Percentiles rank a stretch among this genome's conserved stretches.
Evolutionary conservation across 805 yeast genomes (phyloP).

Genomic region (Dipodascopsis uninucleata): DNA sequence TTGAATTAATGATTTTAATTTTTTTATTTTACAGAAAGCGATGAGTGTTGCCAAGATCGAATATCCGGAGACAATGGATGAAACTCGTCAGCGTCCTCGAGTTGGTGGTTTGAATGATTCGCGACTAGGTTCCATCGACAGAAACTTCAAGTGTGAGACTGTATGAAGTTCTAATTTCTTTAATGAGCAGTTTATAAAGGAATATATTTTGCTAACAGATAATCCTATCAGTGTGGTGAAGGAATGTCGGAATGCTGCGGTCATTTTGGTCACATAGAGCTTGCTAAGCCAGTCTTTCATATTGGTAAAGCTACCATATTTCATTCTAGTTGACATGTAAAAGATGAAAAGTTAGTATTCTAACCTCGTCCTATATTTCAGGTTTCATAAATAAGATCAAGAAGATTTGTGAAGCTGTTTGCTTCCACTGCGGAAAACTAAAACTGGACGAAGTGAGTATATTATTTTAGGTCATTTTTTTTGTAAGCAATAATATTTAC

Average conservation of each 20-base stretch:
- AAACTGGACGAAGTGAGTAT: conserved; percentile 71
- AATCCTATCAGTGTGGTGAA: conserved; percentile 72
- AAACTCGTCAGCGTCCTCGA: conserved; percentile 88
- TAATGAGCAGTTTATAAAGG: conserved; percentile 2
- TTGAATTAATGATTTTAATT: no score
- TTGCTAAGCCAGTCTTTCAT: conserved; percentile 98
- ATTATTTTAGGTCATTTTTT: no score
- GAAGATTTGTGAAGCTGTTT: conserved; percentile 91
- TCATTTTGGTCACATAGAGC: conserved; percentile 97
- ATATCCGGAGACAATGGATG: conserved; percentile 99
- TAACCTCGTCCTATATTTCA: no score
- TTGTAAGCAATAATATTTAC: conserved; percentile 4
- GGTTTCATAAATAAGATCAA: conserved; percentile 83
- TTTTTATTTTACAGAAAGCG: conserved; percentile 57
- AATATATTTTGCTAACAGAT: conserved; percentile 7
- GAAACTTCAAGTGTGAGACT: conserved; percentile 96
- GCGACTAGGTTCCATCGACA: conserved; percentile 92
- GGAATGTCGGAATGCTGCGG: conserved; percentile 99
- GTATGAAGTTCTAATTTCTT: conserved; percentile 29
- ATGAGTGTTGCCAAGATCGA: conserved; percentile 97
- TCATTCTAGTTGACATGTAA: neutral
- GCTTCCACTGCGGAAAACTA: conserved; percentile 98
- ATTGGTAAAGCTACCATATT: conserved; percentile 51
- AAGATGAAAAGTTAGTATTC: no score
- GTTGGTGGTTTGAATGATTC: conserved; percentile 98